Percentiles rank a stretch among this genome's conserved stretches.
Evolutionary conservation across 148 eudicot genomes (phyloP).

Genomic region (Pouteria glomerata): DNA sequence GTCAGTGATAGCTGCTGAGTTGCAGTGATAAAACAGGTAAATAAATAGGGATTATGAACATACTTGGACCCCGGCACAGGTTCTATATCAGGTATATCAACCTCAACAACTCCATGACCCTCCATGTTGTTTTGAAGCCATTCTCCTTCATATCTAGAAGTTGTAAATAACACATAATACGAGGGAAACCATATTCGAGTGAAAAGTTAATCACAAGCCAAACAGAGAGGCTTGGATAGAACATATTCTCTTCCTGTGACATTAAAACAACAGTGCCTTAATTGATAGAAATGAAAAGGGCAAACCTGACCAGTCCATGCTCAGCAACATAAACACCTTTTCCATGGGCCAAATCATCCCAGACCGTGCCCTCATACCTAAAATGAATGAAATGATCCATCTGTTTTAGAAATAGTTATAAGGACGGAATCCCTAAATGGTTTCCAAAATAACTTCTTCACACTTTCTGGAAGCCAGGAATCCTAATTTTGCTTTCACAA

Average conservation of each 20-base stretch:
- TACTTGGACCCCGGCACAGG: slow-evolving; percentile 95
- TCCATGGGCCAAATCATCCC: slow-evolving; percentile 97
- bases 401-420: neutral
- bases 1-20: neutral
- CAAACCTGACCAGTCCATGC: slow-evolving; percentile 81
- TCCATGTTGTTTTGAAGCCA: slow-evolving; percentile 89
- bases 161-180: slow-evolving; percentile 1
- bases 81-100: slow-evolving; percentile 75
- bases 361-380: slow-evolving; percentile 94
- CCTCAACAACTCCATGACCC: slow-evolving; percentile 94
- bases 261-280: neutral
- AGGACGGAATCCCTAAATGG: neutral
- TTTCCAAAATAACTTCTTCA: neutral
- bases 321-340: slow-evolving; percentile 87
- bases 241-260: neutral
- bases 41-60: slow-evolving; percentile 14
- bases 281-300: neutral
- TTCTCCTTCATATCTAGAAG: slow-evolving; percentile 83
- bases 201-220: neutral
- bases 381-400: neutral
- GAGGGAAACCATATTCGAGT: neutral
- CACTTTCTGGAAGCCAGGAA: neutral
- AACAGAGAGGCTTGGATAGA: neutral
- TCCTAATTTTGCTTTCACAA: neutral
- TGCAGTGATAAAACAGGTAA: neutral